Evolutionary conservation across 148 eudicot species (phyloP), one percentile per base, ranked within the genome.

Genomic region (Suaeda aralocaspica): DNA sequence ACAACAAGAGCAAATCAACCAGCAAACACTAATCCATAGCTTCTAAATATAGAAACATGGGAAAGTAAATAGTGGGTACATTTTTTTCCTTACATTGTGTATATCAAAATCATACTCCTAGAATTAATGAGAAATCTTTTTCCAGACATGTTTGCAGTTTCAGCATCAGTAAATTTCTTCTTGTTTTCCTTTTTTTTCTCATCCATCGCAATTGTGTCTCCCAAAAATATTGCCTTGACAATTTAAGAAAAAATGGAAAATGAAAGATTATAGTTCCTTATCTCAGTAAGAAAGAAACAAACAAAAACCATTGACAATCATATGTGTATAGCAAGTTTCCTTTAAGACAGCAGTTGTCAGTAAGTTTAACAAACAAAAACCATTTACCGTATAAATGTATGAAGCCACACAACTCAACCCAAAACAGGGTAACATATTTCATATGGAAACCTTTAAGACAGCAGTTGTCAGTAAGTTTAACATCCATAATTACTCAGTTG

Each of bases 1-100:
- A 9, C 42, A 30, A 1, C 74, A 71, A 22, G 29, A 63, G 30
- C 67, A 41, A 24, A 63, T 24, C 7, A 63, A 25, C 30, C 67
- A 39, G 11, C 48, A 63, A 33, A 39, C 24, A 42, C 31, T 24
- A 15, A 41, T 63, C 26, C 50, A 42, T 10, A 63, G 31, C 50
- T 63, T 63, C 50, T 63, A 63, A 8, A 45, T 22, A 42, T 34
- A 33, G 45, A 30, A 49, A n/a, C n/a, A 59, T 21, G 45, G 22
- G 64, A 60, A 60, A 34, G 16, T 31, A 60, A 9, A 28, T 7
- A 10, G 1, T 3, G 13, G 10, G 13, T 13, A 15, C 10, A 30
- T 59, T 1, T 31, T 30, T 59, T 58, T 0, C 34, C 19, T 29
- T n/a, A 19, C 25, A 60, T 60, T 25, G 25, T 60, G 45, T 60